phyloP scores from a whole-genome alignment of 163 green algal species.

The Dunaliella salina region DNA sequence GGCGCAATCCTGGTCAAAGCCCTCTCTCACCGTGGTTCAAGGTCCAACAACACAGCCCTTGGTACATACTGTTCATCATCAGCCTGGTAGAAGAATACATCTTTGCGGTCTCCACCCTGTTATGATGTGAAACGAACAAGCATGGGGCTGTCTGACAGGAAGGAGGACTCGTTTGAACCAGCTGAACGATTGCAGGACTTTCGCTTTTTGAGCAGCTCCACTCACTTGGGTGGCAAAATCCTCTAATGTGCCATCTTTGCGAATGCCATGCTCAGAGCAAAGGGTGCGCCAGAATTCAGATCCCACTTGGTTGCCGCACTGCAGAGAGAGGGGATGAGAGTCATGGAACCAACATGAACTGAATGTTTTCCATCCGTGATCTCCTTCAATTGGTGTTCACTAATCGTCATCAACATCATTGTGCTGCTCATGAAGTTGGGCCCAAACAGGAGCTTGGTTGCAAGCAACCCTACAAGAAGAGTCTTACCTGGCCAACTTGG shows the following conservation, averaged over 20 bases:
- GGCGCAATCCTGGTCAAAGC: no score
- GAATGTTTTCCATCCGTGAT: no score
- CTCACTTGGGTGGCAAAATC: slow-evolving; percentile 81
- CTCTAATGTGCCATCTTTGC: slow-evolving; percentile 90
- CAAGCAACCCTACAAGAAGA: no score
- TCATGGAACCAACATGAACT: no score
- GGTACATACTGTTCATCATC: slow-evolving; percentile 98
- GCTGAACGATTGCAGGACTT: no score
- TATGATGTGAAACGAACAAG: neutral
- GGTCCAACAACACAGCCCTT: slow-evolving; percentile 89
- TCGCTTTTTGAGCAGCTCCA: no score
- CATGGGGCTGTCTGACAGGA: no score
- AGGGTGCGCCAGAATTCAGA: slow-evolving; percentile 98
- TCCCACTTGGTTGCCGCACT: slow-evolving; percentile 96
- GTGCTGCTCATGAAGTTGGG: no score
- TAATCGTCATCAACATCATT: no score
- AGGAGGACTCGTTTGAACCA: no score
- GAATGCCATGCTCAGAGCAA: slow-evolving; percentile 95
- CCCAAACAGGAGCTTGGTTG: no score
- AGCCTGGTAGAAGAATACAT: slow-evolving; percentile 99
- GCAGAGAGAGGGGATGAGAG: neutral
- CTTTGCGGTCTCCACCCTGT: slow-evolving; percentile 84
- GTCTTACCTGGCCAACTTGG: slow-evolving; percentile 73
- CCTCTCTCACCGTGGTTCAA: slow-evolving; percentile 79
- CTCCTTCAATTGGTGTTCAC: no score